phyloP scores from a whole-genome alignment of 768 basidiomycete genomes.

The Pilatotrama ljubarskyi region DNA sequence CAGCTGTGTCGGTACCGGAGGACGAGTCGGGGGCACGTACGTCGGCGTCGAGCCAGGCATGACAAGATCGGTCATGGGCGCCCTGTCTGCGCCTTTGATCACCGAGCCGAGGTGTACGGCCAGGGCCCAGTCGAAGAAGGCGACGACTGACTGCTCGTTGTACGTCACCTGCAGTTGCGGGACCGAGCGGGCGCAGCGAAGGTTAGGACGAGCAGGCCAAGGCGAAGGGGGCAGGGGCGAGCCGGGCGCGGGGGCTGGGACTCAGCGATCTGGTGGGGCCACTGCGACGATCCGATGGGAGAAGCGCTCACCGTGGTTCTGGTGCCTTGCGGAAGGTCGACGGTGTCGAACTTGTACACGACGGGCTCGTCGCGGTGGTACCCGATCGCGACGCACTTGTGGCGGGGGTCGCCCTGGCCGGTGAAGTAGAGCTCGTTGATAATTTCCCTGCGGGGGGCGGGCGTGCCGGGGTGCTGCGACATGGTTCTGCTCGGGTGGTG shows the following conservation, averaged over 20 bases:
- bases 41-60: constrained; percentile 49
- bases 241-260: constrained; percentile 4
- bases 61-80: constrained; percentile 66
- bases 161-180: constrained; percentile 17
- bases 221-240: constrained; percentile 15
- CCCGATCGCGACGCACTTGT: constrained; percentile 65
- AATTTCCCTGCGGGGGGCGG: background rate
- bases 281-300: constrained; percentile 4
- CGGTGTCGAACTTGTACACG: constrained; percentile 69
- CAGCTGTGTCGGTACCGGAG: constrained; percentile 16
- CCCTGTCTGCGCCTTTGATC: constrained; percentile 51
- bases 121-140: constrained; percentile 49
- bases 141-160: constrained; percentile 47
- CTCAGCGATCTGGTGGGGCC: constrained; percentile 16
- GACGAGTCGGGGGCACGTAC: constrained; percentile 36
- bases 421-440: constrained; percentile 58
- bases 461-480: constrained; percentile 1
- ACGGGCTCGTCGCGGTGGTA: constrained; percentile 31
- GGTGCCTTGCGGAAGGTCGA: constrained; percentile 37
- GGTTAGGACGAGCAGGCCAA: constrained; percentile 24
- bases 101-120: constrained; percentile 41
- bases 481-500: background rate
- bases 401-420: constrained; percentile 65
- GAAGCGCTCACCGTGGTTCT: constrained; percentile 48
- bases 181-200: constrained; percentile 32